Conservation (phyloP, 495 filamentous ascomycete genomes). For the Penicillium fimorum region DNA sequence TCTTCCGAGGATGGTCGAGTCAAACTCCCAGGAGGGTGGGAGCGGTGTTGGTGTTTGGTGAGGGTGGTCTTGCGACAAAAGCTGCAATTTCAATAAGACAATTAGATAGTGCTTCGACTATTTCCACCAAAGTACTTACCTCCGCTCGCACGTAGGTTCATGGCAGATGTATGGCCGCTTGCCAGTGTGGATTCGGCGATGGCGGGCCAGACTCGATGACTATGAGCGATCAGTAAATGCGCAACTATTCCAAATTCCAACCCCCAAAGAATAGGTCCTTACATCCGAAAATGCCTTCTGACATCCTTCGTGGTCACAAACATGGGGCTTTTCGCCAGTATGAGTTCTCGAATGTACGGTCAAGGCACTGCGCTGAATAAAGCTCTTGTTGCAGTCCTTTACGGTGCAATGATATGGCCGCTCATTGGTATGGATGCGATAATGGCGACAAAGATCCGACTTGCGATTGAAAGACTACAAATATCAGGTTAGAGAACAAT, state of each 20-base stretch:
- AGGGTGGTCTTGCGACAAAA: conserved; percentile 88
- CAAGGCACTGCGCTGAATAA: conserved; percentile 85
- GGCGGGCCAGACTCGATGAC: conserved; percentile 85
- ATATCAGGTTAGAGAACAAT: background rate
- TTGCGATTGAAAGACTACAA: conserved; percentile 87
- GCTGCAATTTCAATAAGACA: conserved; percentile 40
- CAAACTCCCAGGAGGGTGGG: conserved; percentile 61
- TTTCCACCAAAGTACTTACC: conserved; percentile 49
- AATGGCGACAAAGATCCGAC: conserved; percentile 84
- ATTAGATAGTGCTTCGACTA: conserved; percentile 1
- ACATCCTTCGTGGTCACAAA: conserved; percentile 76
- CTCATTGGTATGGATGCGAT: conserved; percentile 88
- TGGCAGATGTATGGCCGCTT: conserved; percentile 82
- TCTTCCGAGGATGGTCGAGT: conserved; percentile 46
- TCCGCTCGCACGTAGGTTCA: conserved; percentile 75
- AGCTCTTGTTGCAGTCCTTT: conserved; percentile 76
- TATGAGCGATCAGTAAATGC: conserved; percentile 28
- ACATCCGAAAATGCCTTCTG: conserved; percentile 87
- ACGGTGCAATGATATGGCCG: conserved; percentile 73
- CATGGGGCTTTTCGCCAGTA: conserved; percentile 86
- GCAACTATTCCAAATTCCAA: background rate
- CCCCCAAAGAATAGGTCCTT: conserved; percentile 31
- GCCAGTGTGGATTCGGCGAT: conserved; percentile 83
- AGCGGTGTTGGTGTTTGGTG: conserved; percentile 75
- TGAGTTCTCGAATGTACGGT: conserved; percentile 86